phyloP scores from a whole-genome alignment of 345 rosid species.

The Populus nigra region DNA sequence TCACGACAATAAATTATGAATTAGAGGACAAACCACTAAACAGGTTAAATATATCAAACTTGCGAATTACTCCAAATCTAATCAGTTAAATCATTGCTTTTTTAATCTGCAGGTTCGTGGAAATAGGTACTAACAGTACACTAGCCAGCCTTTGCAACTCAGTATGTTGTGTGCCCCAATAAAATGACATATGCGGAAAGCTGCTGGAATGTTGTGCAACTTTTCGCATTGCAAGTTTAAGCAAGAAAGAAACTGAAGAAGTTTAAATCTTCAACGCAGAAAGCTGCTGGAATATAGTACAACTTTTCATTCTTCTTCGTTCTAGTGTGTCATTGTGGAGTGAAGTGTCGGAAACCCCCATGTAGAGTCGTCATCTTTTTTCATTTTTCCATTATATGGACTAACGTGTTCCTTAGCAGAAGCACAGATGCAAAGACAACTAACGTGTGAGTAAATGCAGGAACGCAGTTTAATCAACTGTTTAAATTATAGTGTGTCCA shows the following conservation, averaged over 20 bases:
- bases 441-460: background rate
- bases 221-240: background rate
- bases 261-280: background rate
- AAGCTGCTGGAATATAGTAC: background rate
- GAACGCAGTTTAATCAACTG: constrained; percentile 5
- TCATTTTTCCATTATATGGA: background rate
- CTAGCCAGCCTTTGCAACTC: background rate
- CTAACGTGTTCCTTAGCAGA: background rate
- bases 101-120: constrained; percentile 20
- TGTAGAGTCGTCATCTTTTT: background rate
- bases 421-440: background rate
- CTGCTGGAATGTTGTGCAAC: too few species aligned
- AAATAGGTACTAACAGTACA: constrained; percentile 10
- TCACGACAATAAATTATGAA: background rate
- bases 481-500: background rate
- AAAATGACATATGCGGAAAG: background rate
- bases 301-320: background rate
- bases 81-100: background rate
- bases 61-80: background rate
- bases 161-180: background rate
- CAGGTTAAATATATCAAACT: background rate
- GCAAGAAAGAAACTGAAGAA: background rate
- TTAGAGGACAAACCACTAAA: background rate
- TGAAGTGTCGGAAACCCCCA: background rate
- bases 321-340: background rate